Percentiles rank a stretch among this genome's conserved stretches.
Evolutionary conservation across 2,329 filamentous ascomycete genomes (phyloP).

Genomic region (Fusarium vanettenii): DNA sequence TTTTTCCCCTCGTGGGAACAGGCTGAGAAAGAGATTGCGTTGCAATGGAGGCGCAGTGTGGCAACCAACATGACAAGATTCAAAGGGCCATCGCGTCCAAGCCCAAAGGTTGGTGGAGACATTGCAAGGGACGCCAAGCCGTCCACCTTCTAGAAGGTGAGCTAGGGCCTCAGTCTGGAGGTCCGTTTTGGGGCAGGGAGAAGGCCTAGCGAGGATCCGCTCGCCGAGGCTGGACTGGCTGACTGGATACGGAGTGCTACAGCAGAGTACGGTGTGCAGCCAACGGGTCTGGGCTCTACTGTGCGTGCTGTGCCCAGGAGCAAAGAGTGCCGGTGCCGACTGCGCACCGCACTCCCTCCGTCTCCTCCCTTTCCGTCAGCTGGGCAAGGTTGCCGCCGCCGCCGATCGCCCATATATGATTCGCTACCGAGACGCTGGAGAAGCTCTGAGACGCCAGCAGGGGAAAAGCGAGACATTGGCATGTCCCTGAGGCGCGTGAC

Average conservation of each 20-base stretch:
- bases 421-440: constrained; percentile 48
- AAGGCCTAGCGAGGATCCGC: not conserved
- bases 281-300: not conserved
- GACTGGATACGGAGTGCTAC: not conserved
- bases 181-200: not conserved
- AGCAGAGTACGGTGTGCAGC: not conserved
- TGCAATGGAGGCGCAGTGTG: constrained; percentile 39
- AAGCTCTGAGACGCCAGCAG: constrained; percentile 33
- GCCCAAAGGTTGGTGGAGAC: not conserved
- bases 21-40: constrained; percentile 36
- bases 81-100: constrained; percentile 3
- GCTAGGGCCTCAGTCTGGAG: not conserved
- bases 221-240: not conserved
- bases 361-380: constrained; percentile 29
- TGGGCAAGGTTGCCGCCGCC: constrained; percentile 45
- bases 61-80: constrained; percentile 20
- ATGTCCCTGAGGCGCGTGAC: constrained; percentile 14
- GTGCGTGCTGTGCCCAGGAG: not conserved
- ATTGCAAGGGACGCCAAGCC: not conserved
- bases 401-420: constrained; percentile 41
- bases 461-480: constrained; percentile 36
- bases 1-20: constrained; percentile 2
- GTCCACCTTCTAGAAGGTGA: constrained; percentile 39
- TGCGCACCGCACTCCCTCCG: not conserved
- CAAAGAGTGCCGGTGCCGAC: not conserved